phyloP scores from a whole-genome alignment of 345 rosid genomes.

The Reutealis trisperma region DNA sequence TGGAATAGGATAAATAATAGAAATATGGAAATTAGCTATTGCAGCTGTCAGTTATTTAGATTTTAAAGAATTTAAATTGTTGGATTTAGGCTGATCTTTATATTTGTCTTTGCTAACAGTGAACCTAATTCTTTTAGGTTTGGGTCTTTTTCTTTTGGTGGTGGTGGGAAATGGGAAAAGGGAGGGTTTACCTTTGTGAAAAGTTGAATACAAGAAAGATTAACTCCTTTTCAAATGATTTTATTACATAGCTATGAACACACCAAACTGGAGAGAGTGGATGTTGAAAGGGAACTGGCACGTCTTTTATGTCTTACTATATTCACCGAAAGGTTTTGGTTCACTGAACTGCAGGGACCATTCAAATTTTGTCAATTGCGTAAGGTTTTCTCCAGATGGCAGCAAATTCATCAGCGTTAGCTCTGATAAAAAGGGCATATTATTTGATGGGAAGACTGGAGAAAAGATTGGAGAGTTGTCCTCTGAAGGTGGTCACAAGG shows the following conservation, averaged over 20 bases:
- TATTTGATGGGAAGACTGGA: conserved; percentile 83
- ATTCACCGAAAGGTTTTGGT: conserved; percentile 27
- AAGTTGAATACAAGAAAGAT: background rate
- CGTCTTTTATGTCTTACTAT: conserved; percentile 6
- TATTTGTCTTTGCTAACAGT: background rate
- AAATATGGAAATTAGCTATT: background rate
- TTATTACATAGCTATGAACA: background rate
- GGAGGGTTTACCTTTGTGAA: background rate
- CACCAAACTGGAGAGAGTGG: background rate
- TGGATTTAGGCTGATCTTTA: background rate
- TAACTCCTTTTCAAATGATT: background rate
- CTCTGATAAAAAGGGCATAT: conserved; percentile 89
- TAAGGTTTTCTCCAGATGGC: conserved; percentile 95
- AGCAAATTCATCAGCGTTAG: conserved; percentile 85
- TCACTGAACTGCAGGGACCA: conserved; percentile 62
- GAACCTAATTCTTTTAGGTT: background rate
- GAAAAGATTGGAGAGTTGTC: conserved; percentile 76
- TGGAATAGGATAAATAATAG: background rate
- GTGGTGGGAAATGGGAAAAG: background rate
- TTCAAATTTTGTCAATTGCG: conserved; percentile 91
- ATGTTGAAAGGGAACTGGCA: background rate
- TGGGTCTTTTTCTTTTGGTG: background rate
- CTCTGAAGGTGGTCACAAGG: conserved; percentile 82
- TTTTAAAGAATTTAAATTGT: background rate
- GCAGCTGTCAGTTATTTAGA: background rate